Percentiles rank a stretch among this genome's conserved stretches.
phyloP scores from a whole-genome alignment of 1,284 basidiomycete genomes.

The Moesziomyces globuligerus region DNA sequence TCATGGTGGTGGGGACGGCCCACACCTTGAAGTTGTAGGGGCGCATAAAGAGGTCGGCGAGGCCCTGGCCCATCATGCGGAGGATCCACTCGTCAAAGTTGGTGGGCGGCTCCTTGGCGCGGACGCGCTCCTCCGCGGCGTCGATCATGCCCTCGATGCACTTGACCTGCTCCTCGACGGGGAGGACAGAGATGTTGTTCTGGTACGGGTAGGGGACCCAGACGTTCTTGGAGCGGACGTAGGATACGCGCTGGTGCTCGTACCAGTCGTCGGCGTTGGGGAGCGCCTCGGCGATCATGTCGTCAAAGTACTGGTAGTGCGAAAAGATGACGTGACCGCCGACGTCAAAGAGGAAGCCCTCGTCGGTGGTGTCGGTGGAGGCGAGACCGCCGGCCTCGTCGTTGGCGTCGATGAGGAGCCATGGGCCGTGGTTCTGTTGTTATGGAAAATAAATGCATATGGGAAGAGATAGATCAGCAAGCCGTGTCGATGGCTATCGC shows the following conservation, averaged over 20 bases:
- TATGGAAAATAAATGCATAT: no score
- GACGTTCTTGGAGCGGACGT: conserved; percentile 70
- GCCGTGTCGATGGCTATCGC: not conserved
- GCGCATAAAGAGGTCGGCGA: conserved; percentile 72
- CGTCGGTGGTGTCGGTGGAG: conserved; percentile 70
- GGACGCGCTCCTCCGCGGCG: conserved; percentile 65
- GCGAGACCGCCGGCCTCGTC: conserved; percentile 71
- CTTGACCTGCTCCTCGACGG: conserved; percentile 70
- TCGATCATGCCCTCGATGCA: conserved; percentile 72
- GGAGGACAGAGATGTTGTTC: conserved; percentile 72
- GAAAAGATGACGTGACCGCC: conserved; percentile 73
- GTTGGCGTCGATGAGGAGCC: conserved; percentile 69
- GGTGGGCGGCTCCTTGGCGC: conserved; percentile 67
- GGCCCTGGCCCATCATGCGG: conserved; percentile 70
- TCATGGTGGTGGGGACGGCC: conserved; percentile 71
- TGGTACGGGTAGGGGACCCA: conserved; percentile 72
- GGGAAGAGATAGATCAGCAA: no score
- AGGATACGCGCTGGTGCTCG: conserved; percentile 71
- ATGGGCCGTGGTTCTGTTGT: conserved; percentile 67
- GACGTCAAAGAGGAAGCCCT: conserved; percentile 72
- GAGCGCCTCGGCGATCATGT: conserved; percentile 70
- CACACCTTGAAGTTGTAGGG: conserved; percentile 73
- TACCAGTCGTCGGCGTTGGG: conserved; percentile 70
- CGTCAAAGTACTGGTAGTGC: conserved; percentile 72
- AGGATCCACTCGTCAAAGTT: conserved; percentile 71